Percentiles rank a stretch among this genome's conserved stretches.
phyloP scores from a whole-genome alignment of 208 protist genomes.

The Wallacemonas sp. region DNA sequence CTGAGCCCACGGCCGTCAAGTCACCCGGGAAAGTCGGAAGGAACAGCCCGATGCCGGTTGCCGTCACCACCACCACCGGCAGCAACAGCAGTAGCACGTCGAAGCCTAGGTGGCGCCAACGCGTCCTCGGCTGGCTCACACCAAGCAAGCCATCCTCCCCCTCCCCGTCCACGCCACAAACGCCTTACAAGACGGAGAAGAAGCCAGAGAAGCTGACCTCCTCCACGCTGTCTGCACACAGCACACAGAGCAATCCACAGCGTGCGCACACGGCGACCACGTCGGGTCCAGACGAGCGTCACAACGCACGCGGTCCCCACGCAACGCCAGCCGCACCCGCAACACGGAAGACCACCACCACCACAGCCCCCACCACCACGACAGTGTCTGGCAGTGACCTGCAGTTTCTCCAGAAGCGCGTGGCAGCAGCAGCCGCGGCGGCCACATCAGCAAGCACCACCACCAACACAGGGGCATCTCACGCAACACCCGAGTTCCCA shows the following conservation, averaged over 20 bases:
- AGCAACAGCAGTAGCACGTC: not conserved
- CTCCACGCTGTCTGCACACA: too few relatives aligned
- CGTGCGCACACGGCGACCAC: too few relatives aligned
- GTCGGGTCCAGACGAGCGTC: too few relatives aligned
- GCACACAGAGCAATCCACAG: too few relatives aligned
- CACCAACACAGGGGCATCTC: not conserved
- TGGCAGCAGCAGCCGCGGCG: not conserved
- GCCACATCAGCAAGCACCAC: not conserved
- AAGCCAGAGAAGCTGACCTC: too few relatives aligned
- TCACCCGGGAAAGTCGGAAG: too few relatives aligned
- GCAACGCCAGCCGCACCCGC: not conserved
- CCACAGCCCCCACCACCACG: not conserved
- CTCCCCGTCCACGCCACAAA: too few relatives aligned
- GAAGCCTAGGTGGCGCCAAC: not conserved
- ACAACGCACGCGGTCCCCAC: too few relatives aligned
- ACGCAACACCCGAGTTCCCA: not conserved
- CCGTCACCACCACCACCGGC: not conserved
- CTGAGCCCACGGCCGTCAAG: too few relatives aligned
- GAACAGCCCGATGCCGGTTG: too few relatives aligned
- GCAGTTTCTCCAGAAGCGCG: not conserved
- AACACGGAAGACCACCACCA: not conserved
- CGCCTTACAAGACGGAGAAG: too few relatives aligned
- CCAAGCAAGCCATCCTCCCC: not conserved
- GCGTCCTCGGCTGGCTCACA: not conserved
- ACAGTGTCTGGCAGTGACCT: not conserved